Conservation (phyloP, 352 stramenopile genomes). For the Aphanomyces invadans region DNA sequence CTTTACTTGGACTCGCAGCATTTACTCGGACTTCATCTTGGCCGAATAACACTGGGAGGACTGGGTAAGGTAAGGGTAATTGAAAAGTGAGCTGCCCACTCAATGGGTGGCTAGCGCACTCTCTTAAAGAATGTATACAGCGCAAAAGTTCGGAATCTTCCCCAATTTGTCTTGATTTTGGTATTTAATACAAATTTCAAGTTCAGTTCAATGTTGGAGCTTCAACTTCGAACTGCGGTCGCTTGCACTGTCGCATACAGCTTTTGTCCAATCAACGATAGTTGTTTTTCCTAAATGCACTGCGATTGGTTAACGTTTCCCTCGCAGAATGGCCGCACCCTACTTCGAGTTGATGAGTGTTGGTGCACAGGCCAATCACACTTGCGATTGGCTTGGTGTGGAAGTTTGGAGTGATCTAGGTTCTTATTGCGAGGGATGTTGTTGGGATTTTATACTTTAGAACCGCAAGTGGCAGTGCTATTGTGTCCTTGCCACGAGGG, state of each 20-base stretch:
- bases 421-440: too few relatives aligned
- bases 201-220: background rate
- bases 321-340: too few relatives aligned
- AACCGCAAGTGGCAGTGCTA: too few relatives aligned
- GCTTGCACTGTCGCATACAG: background rate
- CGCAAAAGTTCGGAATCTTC: background rate
- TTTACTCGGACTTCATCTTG: slow-evolving; percentile 26
- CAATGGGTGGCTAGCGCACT: background rate
- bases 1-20: slow-evolving; percentile 12
- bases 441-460: too few relatives aligned
- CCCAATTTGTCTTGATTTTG: background rate
- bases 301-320: background rate
- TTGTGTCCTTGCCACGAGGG: too few relatives aligned
- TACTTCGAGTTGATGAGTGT: too few relatives aligned
- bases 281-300: background rate
- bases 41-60: slow-evolving; percentile 20
- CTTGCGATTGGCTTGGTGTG: too few relatives aligned
- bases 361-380: too few relatives aligned
- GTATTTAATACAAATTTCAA: slow-evolving; percentile 4
- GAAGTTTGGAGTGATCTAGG: too few relatives aligned
- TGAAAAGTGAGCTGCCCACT: slow-evolving; percentile 14
- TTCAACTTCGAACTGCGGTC: slow-evolving; percentile 6
- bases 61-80: slow-evolving; percentile 22
- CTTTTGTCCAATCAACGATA: background rate
- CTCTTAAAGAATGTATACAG: background rate